Evolutionary conservation across 2,329 filamentous ascomycete species (phyloP), one percentile per base, ranked within the genome.

Genomic region (Cryphonectria nitschkei): DNA sequence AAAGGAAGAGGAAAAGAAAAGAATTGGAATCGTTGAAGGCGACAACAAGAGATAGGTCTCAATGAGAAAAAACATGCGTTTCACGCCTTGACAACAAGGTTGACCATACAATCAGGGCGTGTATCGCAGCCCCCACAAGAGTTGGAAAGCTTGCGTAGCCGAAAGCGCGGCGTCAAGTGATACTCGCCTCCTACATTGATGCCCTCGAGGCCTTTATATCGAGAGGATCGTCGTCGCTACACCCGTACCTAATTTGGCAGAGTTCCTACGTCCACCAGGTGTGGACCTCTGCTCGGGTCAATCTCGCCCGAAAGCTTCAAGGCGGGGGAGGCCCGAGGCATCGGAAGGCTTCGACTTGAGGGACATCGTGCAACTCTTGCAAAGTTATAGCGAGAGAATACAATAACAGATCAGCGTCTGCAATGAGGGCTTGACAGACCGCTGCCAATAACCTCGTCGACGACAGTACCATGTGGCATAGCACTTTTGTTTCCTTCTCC

Each of bases 251-350:
- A 6, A 34, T 34, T 34, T 19, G 14, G 54, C 54, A 56, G 26
- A 16, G 16, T 19, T 8, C 14, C 54, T 8, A 58, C 26, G 3
- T 32, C 54, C 6, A 19, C 14, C 29, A 13, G 29, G 9, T 32
- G 54, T 58, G 54, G 54, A 58, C 54, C 54, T 32, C 26, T 29
- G 54, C 29, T 61, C 58, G 58, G 58, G 58, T 61, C 58, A 61
- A 61, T 39, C 34, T 13, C 19, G 34, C 32, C 58, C 58, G 58
- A 61, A 19, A 7, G 6, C 50, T 29, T 67, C 46, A 34, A 32
- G 22, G 54, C 34, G 50, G 50, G 65, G 65, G 65, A 34, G 13
- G 5, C 4, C 13, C 26, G 52, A 56, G 13, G 13, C 52, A 56
- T 9, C 34, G 13, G 13, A 61, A 39, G 11, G 26, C 3, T 34